Base-by-base conservation (phyloP, 257 asterid genomes). In the Eustoma russellianum region DNA sequence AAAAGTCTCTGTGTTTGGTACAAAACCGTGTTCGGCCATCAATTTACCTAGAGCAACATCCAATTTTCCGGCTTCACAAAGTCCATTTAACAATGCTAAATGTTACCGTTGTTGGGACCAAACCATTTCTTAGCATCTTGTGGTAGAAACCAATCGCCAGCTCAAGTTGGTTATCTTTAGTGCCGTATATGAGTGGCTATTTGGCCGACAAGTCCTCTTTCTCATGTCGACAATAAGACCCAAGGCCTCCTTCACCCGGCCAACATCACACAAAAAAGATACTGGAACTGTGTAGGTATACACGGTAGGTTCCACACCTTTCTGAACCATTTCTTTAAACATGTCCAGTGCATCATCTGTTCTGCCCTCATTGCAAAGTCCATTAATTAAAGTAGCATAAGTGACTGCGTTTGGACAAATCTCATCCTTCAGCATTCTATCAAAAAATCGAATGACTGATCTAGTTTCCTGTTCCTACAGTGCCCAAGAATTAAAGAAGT, bases 401-500 rank as follows among this genome's bases (percentile, higher is more conserved):
- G 94, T 83, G 30, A 73, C 95, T 10, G 88, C 73, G 78, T 75
- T 86, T 5, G 95, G 95, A 48, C 74, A 72, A 61, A 80, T 67
- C 41, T 95, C 94, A 53, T 74, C 79, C 79, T 73, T 69, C 54
- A 68, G 69, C 98, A 90, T 90, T 72, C 76, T 64, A 69, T 72
- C 83, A 56, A 90, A 90, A 65, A 83, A 41, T 34, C 61, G 68
- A 70, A 83, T 14, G 96, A 94, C 63, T 60, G 76, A 70, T 70
- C 92, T 79, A 86, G 65, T 59, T 75, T 66, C 54, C 63, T 51
- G 51, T 70, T 83, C 80, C 95, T 77, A 72, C 98, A 83, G 49
- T 86, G 81, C 63, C 98, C 96, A 38, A 86, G 86, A 69, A 90
- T 80, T 63, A 90, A 67, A 38, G 92, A 86, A 3, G 96, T 80